Conservation (phyloP, 495 filamentous ascomycete species). For the Melanomma pulvis-pyrius region DNA sequence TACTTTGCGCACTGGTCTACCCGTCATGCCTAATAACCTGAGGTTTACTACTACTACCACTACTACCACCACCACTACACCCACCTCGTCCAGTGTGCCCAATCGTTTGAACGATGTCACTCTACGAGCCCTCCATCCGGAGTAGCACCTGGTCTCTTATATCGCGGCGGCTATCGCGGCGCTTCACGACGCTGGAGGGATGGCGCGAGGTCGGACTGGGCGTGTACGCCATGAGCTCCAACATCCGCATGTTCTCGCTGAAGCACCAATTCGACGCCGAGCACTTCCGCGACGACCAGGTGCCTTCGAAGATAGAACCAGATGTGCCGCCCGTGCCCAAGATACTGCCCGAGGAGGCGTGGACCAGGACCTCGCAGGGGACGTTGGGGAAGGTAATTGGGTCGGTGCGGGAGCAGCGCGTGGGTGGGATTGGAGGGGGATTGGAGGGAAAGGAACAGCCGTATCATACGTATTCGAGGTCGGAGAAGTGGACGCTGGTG, state of each 20-base stretch:
- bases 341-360: background rate
- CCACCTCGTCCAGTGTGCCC: too few species aligned
- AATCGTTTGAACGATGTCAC: slow-evolving; percentile 19
- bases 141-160: slow-evolving; percentile 7
- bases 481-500: slow-evolving; percentile 46
- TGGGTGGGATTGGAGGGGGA: background rate
- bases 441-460: background rate
- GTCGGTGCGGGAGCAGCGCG: background rate
- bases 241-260: slow-evolving; percentile 14
- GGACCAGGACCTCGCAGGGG: background rate
- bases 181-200: slow-evolving; percentile 26
- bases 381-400: background rate
- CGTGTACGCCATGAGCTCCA: slow-evolving; percentile 23
- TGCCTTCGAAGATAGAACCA: background rate
- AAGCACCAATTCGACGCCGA: slow-evolving; percentile 25
- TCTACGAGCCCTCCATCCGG: slow-evolving; percentile 20
- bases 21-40: background rate
- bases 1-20: background rate
- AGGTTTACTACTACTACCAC: background rate
- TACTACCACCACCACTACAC: too few species aligned
- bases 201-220: slow-evolving; percentile 23
- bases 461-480: slow-evolving; percentile 42
- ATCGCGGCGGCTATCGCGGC: slow-evolving; percentile 5
- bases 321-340: background rate
- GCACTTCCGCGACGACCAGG: slow-evolving; percentile 1